phyloP scores from a whole-genome alignment of 352 stramenopile species.

The Pythium angustatum region DNA sequence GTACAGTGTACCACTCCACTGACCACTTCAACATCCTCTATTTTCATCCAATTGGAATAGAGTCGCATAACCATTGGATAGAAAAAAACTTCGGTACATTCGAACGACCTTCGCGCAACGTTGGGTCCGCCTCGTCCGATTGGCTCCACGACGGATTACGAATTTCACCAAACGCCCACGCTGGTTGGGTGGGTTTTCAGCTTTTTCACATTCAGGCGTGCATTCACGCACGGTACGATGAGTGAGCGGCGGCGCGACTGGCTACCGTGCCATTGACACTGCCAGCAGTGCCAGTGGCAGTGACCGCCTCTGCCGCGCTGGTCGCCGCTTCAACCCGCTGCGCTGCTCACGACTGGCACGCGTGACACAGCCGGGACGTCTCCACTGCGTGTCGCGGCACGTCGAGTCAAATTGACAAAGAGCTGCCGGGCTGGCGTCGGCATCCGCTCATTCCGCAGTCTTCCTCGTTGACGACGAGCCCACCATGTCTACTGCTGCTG shows the following conservation, averaged over 20 bases:
- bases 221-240: no score
- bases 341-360: not conserved
- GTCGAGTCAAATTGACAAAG: no score
- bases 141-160: constrained; percentile 7
- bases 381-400: no score
- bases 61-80: constrained; percentile 4
- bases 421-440: no score
- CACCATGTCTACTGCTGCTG: not conserved
- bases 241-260: no score
- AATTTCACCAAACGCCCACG: not conserved
- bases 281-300: no score
- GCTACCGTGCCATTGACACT: no score
- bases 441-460: not conserved
- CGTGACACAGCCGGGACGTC: constrained; percentile 6
- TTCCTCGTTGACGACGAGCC: no score
- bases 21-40: constrained; percentile 18
- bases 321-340: no score
- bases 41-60: constrained; percentile 14
- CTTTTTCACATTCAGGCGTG: no score
- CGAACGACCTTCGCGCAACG: constrained; percentile 9
- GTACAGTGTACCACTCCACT: constrained; percentile 10
- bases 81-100: not conserved
- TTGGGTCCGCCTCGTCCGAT: no score
- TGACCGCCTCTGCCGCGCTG: not conserved
- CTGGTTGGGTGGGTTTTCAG: constrained; percentile 20